phyloP scores from a whole-genome alignment of 2,329 filamentous ascomycete genomes.

The Periconia sp. region DNA sequence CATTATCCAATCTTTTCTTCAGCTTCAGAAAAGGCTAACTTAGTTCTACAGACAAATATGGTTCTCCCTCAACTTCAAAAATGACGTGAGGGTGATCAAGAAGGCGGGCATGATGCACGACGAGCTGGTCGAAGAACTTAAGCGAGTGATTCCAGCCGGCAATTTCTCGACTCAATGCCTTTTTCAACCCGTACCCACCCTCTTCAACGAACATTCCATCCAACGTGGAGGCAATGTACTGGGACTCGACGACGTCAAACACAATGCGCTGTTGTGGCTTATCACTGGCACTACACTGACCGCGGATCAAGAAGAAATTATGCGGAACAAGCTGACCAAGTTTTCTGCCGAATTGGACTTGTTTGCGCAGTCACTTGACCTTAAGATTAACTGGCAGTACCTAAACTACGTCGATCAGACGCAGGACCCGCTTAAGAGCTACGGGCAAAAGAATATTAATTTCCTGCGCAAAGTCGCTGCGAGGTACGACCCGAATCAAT shows the following conservation, averaged over 20 bases:
- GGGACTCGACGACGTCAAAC: conserved; percentile 16
- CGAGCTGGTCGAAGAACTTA: conserved; percentile 35
- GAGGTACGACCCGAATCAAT: conserved; percentile 5
- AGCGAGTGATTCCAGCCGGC: conserved; percentile 1
- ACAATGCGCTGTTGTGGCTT: conserved; percentile 17
- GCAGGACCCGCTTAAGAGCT: conserved; percentile 11
- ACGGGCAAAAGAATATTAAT: conserved; percentile 4
- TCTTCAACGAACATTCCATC: conserved; percentile 5
- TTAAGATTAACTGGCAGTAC: conserved; percentile 12
- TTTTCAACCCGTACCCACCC: conserved; percentile 15
- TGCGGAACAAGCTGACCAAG: neutral
- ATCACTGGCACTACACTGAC: neutral
- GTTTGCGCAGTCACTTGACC: neutral
- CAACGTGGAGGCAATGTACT: conserved; percentile 19
- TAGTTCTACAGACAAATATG: conserved; percentile 10
- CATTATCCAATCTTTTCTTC: neutral
- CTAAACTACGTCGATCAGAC: conserved; percentile 24
- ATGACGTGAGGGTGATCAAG: conserved; percentile 33
- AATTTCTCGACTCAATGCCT: conserved; percentile 16
- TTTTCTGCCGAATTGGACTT: neutral
- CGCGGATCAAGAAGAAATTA: neutral
- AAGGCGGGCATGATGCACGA: conserved; percentile 43
- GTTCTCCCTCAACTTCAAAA: conserved; percentile 27
- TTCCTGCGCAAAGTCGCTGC: neutral
- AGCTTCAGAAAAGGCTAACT: neutral